Conservation (phyloP, 371 early-diverging fungal species). For the Haplosporangium sp. region DNA sequence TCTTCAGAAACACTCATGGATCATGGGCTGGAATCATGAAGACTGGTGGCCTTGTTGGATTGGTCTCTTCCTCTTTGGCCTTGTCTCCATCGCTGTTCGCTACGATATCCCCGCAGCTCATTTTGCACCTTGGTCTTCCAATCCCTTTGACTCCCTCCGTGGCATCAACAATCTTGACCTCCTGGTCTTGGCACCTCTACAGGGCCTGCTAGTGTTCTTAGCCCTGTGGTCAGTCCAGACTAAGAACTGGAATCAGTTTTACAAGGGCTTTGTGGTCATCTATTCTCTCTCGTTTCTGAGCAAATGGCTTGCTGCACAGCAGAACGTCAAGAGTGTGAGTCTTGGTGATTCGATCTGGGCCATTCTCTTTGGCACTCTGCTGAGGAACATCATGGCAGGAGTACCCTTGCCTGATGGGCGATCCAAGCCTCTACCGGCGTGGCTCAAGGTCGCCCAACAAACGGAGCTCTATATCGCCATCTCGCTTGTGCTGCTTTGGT, state of each 20-base stretch:
- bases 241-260: conserved; percentile 58
- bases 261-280: conserved; percentile 60
- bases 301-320: conserved; percentile 69
- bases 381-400: conserved; percentile 60
- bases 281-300: conserved; percentile 63
- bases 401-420: conserved; percentile 50
- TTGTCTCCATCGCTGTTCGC: conserved; percentile 60
- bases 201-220: conserved; percentile 63
- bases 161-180: conserved; percentile 59
- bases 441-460: conserved; percentile 69
- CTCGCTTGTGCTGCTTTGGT: conserved; percentile 67
- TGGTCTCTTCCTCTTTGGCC: conserved; percentile 68
- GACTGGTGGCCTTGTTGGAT: conserved; percentile 78
- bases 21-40: conserved; percentile 72
- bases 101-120: conserved; percentile 61
- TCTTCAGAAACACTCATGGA: conserved; percentile 49
- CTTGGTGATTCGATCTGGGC: conserved; percentile 75
- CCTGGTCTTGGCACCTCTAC: conserved; percentile 61
- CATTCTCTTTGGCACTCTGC: conserved; percentile 64
- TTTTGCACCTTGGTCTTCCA: conserved; percentile 61
- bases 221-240: conserved; percentile 57
- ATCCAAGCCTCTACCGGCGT: conserved; percentile 58
- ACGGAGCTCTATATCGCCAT: conserved; percentile 72
- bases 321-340: conserved; percentile 59
- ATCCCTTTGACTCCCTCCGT: conserved; percentile 66